Evolutionary conservation across 2,329 filamentous ascomycete genomes (phyloP), one percentile per base, ranked within the genome.

Genomic region (Davidsoniella australis): DNA sequence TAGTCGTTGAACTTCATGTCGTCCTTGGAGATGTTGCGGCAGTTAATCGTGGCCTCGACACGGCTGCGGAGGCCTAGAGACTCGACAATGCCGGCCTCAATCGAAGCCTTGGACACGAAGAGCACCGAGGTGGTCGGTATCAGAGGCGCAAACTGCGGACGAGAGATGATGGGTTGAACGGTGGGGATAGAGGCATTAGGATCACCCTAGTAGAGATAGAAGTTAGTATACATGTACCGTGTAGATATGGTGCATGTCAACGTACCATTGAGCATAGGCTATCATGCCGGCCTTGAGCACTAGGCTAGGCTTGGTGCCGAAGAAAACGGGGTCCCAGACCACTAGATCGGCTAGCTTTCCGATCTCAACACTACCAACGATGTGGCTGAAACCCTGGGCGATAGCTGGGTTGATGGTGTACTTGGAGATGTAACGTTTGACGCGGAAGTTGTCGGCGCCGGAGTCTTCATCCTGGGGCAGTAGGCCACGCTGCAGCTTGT

Each of bases 361-460:
- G 0, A 86, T 76, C 66, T 95, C 87, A 48, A 95, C 66, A 56
- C 83, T 89, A 6, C 89, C 89, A 54, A 96, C 76, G 2, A 94
- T 59, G 61, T 95, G 89, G 0, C 71, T 66, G 79, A 96, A 93
- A 2, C 89, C 89, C 64, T 96, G 89, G 0, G 88, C 79, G 54
- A 95, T 71, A 9, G 89, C 86, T 1, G 89, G 86, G 65, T 96
- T 96, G 66, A 96, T 80, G 18, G 89, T 96, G 64, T 95, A 95
- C 68, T 96, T 96, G 67, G 82, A 86, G 42, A 96, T 72, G 62
- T 96, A 96, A 23, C 89, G 68, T 69, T 93, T 94, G 5, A 94
- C 89, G 39, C 89, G 71, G 66, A 86, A 87, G 63, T 96, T 96
- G 61, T 96, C 89, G 0, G 83, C 85, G 9, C 71, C 81, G 0